phyloP scores from a whole-genome alignment of 306 rosid species.

The Malus asiatica region DNA sequence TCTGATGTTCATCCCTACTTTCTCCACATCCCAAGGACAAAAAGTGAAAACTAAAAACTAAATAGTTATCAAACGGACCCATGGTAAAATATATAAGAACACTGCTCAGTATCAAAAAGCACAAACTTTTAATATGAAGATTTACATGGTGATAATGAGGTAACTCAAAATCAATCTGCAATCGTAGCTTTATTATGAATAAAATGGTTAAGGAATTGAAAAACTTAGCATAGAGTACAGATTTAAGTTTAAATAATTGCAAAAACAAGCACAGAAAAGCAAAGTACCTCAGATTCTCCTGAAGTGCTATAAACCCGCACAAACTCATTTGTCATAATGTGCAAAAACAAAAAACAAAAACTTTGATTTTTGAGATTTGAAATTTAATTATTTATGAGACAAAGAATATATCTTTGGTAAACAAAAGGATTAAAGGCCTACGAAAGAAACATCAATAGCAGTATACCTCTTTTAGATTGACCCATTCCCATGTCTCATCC shows the following conservation, averaged over 20 bases:
- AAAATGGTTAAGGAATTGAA: neutral
- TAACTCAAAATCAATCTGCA: neutral
- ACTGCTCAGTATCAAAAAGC: neutral
- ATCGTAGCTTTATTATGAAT: neutral
- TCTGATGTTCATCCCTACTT: too few species aligned
- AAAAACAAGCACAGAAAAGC: neutral
- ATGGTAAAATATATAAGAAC: neutral
- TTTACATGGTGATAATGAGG: neutral
- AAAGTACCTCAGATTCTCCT: neutral
- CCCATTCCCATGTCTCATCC: conserved; percentile 62
- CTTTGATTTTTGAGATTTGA: neutral
- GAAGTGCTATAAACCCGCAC: neutral
- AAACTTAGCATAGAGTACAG: neutral
- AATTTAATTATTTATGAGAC: neutral
- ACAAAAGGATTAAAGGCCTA: neutral
- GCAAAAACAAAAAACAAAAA: neutral
- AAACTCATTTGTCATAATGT: neutral
- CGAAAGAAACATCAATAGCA: neutral
- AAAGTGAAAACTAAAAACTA: too few species aligned
- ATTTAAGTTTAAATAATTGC: neutral
- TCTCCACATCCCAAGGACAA: too few species aligned
- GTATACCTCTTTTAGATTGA: conserved; percentile 48
- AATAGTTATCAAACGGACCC: too few species aligned
- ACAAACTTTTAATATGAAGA: neutral
- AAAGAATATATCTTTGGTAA: neutral